Evolutionary conservation across 768 basidiomycete species (phyloP).

Genomic region (Trametes gibbosa): DNA sequence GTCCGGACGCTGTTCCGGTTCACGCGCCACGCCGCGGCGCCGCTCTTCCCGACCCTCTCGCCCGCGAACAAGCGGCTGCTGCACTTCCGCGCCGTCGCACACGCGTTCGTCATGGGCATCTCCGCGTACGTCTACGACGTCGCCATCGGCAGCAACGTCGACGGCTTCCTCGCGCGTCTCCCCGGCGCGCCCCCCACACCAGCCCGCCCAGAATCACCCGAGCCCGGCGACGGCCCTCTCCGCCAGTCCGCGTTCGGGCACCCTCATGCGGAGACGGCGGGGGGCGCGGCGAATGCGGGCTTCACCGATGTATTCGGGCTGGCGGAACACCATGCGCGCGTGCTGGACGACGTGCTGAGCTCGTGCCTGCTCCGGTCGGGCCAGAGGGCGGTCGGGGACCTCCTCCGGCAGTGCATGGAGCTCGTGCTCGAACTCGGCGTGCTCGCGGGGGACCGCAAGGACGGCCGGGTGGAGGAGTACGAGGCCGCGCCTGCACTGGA

Average conservation of each 20-base stretch:
- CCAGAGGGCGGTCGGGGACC: conserved; percentile 63
- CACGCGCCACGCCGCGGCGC: conserved; percentile 40
- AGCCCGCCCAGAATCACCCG: neutral
- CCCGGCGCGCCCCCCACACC: neutral
- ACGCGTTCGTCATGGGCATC: conserved; percentile 67
- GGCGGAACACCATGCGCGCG: conserved; percentile 58
- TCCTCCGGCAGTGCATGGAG: conserved; percentile 61
- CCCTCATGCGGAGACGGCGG: neutral
- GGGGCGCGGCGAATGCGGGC: neutral
- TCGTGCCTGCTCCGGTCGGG: conserved; percentile 71
- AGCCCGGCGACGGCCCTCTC: neutral
- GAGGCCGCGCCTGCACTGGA: conserved; percentile 57
- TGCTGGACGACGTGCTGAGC: conserved; percentile 73
- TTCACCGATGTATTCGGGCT: conserved; percentile 78
- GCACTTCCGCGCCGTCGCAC: conserved; percentile 71
- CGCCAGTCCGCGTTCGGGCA: neutral
- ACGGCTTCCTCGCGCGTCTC: conserved; percentile 51
- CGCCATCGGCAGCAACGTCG: conserved; percentile 78
- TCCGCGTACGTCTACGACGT: conserved; percentile 74
- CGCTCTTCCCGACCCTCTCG: conserved; percentile 58
- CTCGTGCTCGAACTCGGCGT: conserved; percentile 65
- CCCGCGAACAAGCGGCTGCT: conserved; percentile 53
- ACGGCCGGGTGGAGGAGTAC: conserved; percentile 57
- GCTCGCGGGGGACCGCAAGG: conserved; percentile 57
- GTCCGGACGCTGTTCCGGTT: conserved; percentile 64